Evolutionary conservation across 1,139 yeast genomes (phyloP), one percentile per base, ranked within the genome.

Genomic region (Hanseniaspora gamundiae): DNA sequence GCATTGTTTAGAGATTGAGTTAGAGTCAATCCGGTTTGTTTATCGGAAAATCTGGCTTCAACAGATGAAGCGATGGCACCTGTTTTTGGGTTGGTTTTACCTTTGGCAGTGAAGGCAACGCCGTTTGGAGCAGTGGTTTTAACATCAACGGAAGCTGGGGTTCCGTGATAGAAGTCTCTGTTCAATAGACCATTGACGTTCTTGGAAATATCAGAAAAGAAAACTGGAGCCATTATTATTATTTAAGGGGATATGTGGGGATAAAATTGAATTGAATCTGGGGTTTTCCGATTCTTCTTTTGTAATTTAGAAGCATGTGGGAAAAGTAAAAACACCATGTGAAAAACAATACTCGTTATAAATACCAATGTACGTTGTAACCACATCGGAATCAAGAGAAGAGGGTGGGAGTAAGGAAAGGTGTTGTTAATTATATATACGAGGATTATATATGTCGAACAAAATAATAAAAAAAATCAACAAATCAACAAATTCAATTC

Each of bases 1-100:
- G 94, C 82, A 58, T 94, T 85, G 73, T 87, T 81, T 96, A 97
- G 88, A 61, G 95, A 95, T 73, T 91, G 97, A 57, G 95, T 86
- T 62, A 91, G 72, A 55, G 96, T 80, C 63, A 91, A 74, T 53
- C 97, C 97, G 52, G 94, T 74, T 52, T 88, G 76, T 76, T 87
- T 87, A 78, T 93, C 98, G 52, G 84, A 71, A 74, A 82, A 85
- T 74, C 85, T 86, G 59, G 94, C 85, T 69, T 91, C 97, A 50
- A 91, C 72, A 61, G 84, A 78, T 57, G 95, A 95, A 53, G 88
- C 79, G 59, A 93, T 78, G 58, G 91, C 71, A 63, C 84, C 82
- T 61, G 80, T 84, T 69, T 78, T 78, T 49, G 68, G 67, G 62
- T 80, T 75, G 58, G 93, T 80, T 72, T 85, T 86, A 66, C 95